phyloP scores from a whole-genome alignment of 371 early-diverging fungal genomes.

The Blakeslea trispora region DNA sequence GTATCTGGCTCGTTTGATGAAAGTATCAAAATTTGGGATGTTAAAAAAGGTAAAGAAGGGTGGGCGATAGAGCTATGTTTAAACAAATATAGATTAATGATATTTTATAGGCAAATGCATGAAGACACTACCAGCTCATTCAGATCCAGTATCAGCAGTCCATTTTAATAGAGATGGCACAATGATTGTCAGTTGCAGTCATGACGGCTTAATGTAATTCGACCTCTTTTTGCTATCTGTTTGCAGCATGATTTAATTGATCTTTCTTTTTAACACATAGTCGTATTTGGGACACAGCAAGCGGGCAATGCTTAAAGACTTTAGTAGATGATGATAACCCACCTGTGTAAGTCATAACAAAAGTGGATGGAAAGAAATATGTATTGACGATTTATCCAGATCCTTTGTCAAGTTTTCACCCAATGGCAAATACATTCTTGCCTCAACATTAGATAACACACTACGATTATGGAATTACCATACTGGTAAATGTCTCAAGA shows the following conservation, averaged over 20 bases:
- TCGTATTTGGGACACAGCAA: conserved; percentile 96
- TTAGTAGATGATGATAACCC: conserved; percentile 93
- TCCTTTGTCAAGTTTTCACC: conserved; percentile 97
- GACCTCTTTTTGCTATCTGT: too few relatives aligned
- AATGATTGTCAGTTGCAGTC: conserved; percentile 92
- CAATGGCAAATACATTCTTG: conserved; percentile 97
- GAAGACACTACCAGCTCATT: conserved; percentile 91
- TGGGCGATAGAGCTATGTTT: too few relatives aligned
- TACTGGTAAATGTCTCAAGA: conserved; percentile 91
- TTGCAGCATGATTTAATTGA: too few relatives aligned
- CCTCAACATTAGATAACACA: conserved; percentile 91
- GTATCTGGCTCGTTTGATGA: conserved; percentile 99
- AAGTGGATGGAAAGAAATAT: too few relatives aligned
- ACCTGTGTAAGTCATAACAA: conserved; percentile 66
- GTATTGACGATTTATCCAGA: too few relatives aligned
- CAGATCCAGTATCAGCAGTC: conserved; percentile 94
- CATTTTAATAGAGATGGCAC: conserved; percentile 97
- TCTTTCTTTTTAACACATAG: too few relatives aligned
- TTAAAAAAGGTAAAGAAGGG: conserved; percentile 82
- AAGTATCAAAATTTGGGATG: conserved; percentile 97
- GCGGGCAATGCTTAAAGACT: conserved; percentile 96
- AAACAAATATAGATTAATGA: too few relatives aligned
- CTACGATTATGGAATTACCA: conserved; percentile 94
- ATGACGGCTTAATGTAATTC: conserved; percentile 93
- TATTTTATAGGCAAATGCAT: conserved; percentile 85